These are phyloP conservation scores for Alternaria tenuissima DNA, from an alignment of 2,329 filamentous ascomycete genomes.

Conservation along the genomic window DNA sequence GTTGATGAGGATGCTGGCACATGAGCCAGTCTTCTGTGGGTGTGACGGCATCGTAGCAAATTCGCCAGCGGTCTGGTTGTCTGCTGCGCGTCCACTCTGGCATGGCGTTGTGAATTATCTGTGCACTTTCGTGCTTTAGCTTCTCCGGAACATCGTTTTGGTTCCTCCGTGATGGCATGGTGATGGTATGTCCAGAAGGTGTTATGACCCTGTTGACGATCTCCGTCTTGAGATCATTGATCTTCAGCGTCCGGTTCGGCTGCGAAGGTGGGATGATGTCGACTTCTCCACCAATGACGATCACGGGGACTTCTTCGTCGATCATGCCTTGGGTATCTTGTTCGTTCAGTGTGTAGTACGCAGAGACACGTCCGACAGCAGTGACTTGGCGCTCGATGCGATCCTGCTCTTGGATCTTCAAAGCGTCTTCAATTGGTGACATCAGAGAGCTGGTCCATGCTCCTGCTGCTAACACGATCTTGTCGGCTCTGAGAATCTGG, in stretches of 20 bases:
- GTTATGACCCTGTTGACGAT: conserved; percentile 64
- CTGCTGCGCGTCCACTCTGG: conserved; percentile 45
- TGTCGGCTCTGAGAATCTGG: conserved; percentile 58
- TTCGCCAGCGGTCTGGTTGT: conserved; percentile 54
- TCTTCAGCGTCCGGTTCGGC: conserved; percentile 62
- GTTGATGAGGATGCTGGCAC: conserved; percentile 59
- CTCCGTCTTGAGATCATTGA: conserved; percentile 65
- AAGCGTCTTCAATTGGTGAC: conserved; percentile 57
- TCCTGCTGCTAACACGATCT: conserved; percentile 64
- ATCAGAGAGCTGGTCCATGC: conserved; percentile 65
- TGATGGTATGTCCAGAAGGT: conserved; percentile 61
- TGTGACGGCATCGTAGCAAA: conserved; percentile 69
- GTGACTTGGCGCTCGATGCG: conserved; percentile 62
- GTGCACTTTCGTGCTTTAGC: conserved; percentile 55
- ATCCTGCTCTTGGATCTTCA: conserved; percentile 55
- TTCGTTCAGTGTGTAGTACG: conserved; percentile 63
- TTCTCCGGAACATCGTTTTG: conserved; percentile 54
- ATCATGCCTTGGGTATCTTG: conserved; percentile 54
- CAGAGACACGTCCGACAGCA: conserved; percentile 67
- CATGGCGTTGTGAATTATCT: conserved; percentile 40
- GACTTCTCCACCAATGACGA: conserved; percentile 58
- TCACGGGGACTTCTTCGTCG: conserved; percentile 63
- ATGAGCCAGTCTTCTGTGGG: conserved; percentile 70
- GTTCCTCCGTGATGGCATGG: conserved; percentile 57
- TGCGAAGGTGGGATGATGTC: conserved; percentile 61